Evolutionary conservation across 2,329 filamentous ascomycete species (phyloP).

Genomic region (Beauveria asiatica): DNA sequence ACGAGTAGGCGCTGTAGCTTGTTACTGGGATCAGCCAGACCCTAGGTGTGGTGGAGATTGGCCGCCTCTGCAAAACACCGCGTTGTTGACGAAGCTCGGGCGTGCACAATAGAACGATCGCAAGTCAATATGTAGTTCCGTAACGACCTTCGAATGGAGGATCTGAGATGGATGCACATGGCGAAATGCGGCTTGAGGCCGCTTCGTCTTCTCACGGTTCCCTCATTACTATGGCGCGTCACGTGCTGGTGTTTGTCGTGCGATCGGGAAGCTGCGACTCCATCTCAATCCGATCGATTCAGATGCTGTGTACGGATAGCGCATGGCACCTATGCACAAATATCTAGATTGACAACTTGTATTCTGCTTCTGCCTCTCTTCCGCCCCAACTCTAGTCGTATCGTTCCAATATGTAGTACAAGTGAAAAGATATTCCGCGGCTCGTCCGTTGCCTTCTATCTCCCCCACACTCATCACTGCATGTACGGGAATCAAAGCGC

Average conservation of each 20-base stretch:
- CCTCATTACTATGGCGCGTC: background rate
- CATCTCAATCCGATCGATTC: background rate
- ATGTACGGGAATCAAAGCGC: background rate
- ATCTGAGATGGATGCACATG: background rate
- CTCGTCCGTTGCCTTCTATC: background rate
- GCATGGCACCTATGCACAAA: background rate
- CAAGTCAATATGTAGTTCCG: background rate
- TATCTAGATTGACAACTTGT: background rate
- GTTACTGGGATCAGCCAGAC: background rate
- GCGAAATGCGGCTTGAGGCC: background rate
- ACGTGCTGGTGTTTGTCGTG: slow-evolving; percentile 4
- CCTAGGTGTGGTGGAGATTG: background rate
- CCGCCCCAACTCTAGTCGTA: background rate
- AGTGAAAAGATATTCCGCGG: background rate
- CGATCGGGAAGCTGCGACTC: background rate
- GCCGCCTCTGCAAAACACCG: background rate
- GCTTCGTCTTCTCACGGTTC: background rate
- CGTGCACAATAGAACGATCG: background rate
- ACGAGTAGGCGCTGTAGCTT: background rate
- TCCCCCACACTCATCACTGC: background rate
- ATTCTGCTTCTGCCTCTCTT: slow-evolving; percentile 1
- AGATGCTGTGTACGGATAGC: background rate
- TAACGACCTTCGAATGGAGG: background rate
- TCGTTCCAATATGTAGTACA: slow-evolving; percentile 8
- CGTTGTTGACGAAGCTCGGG: background rate